Evolutionary conservation across 1,284 basidiomycete species (phyloP).

Genomic region (Trichosporon sp.): DNA sequence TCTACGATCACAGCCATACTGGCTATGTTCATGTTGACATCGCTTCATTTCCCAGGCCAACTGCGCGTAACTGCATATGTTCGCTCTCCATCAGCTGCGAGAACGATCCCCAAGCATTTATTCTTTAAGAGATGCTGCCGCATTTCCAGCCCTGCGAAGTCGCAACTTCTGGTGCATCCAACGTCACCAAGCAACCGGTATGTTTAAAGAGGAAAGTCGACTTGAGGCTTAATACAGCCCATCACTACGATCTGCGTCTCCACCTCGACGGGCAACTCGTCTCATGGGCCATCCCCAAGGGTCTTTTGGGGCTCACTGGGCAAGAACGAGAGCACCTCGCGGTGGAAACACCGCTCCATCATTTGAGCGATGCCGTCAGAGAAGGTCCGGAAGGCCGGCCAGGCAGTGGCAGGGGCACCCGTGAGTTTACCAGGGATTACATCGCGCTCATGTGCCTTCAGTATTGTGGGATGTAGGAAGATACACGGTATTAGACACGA

Average conservation of each 20-base stretch:
- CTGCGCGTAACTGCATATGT: not conserved
- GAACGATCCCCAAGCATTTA: conserved; percentile 24
- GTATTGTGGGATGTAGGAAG: conserved; percentile 50
- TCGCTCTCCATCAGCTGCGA: not conserved
- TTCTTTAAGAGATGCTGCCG: conserved; percentile 33
- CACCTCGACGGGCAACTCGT: conserved; percentile 43
- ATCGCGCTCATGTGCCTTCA: conserved; percentile 17
- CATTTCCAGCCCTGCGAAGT: conserved; percentile 41
- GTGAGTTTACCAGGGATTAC: conserved; percentile 26
- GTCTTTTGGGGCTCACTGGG: conserved; percentile 38
- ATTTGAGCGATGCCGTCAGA: conserved; percentile 67
- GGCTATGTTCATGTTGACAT: not conserved
- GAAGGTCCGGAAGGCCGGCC: conserved; percentile 74
- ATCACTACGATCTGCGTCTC: conserved; percentile 50
- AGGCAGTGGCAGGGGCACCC: conserved; percentile 33
- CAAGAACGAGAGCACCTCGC: conserved; percentile 35
- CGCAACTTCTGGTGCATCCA: conserved; percentile 52
- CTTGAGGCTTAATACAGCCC: conserved; percentile 30
- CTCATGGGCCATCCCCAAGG: conserved; percentile 49
- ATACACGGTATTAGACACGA: conserved; percentile 37
- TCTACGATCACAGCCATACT: not conserved
- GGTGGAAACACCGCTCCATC: conserved; percentile 47
- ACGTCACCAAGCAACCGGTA: conserved; percentile 48
- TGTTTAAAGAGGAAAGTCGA: conserved; percentile 4
- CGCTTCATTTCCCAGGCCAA: not conserved